Evolutionary conservation across 805 yeast species (phyloP), one percentile per base, ranked within the genome.

Genomic region (Suhomyces sp.): DNA sequence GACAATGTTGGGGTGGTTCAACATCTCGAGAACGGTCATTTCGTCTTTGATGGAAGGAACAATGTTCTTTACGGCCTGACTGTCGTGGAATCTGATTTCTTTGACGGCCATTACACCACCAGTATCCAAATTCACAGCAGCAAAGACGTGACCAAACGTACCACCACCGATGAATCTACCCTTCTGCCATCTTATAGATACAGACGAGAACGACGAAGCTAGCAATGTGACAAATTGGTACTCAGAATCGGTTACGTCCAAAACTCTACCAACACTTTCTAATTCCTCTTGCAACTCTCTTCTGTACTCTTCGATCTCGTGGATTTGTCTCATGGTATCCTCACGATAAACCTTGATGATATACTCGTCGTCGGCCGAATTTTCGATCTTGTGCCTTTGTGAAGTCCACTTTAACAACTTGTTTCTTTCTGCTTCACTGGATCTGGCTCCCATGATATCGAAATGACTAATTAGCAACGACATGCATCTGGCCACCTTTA

Each of bases 91-190:
- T 51, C 90, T 80, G 53, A 94, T 91, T 69, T 94, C 98, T 67
- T 94, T 94, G 31, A 94, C 99, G 0, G 99, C 99, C 87, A 94
- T 85, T 2, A 92, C 86, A 48, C 92, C 96, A 65, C 98, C 98
- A 15, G 96, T 89, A 59, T 93, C 98, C 55, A 94, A 79, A 64
- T 93, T 91, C 20, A 89, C 85, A 0, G 97, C 96, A 0, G 94
- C 91, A 68, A 81, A 94, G 3, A 94, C 99, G 53, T 87, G 84
- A 6, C 99, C 99, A 76, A 93, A 94, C 0, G 97, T 83, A 43
- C 99, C 99, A 43, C 96, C 93, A 1, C 99, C 99, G 61, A 94
- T 82, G 62, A 85, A 89, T 55, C 85, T 83, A 45, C 97, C 96
- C 72, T 93, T 96, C 67, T 94, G 97, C 99, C 99, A 94, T 68